Evolutionary conservation across 371 early-diverging fungal genomes (phyloP).

Genomic region (Phascolomyces articulosus): DNA sequence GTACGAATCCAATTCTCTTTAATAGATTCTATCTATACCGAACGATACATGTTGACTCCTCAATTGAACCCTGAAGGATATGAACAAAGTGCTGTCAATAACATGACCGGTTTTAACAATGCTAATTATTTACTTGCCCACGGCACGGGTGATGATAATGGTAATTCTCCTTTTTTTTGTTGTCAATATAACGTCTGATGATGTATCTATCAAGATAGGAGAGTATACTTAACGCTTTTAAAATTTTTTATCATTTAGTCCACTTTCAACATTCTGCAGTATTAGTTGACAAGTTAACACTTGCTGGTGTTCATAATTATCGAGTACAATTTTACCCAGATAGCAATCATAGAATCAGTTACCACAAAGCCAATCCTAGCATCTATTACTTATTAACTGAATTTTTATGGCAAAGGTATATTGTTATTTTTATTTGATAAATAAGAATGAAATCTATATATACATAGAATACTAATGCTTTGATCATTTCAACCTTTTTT

Average conservation of each 20-base stretch:
- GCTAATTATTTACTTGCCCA: constrained; percentile 85
- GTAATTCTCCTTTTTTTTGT: constrained; percentile 23
- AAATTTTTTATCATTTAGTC: too few relatives aligned
- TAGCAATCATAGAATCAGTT: constrained; percentile 86
- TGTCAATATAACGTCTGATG: too few relatives aligned
- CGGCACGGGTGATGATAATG: constrained; percentile 91
- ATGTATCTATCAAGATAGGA: too few relatives aligned
- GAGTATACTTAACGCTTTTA: too few relatives aligned
- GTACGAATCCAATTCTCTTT: background rate
- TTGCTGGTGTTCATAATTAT: constrained; percentile 72
- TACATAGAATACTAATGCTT: too few relatives aligned
- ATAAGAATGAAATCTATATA: too few relatives aligned
- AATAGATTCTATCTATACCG: constrained; percentile 92
- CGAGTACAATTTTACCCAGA: constrained; percentile 88
- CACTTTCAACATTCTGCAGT: constrained; percentile 71
- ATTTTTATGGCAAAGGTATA: constrained; percentile 49
- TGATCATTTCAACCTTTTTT: too few relatives aligned
- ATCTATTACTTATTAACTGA: constrained; percentile 55
- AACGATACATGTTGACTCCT: constrained; percentile 95
- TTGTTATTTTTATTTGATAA: too few relatives aligned
- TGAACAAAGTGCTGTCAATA: constrained; percentile 72
- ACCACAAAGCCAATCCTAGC: constrained; percentile 69
- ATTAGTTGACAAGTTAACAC: constrained; percentile 55
- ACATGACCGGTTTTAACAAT: constrained; percentile 83
- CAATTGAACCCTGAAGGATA: constrained; percentile 80